phyloP scores from a whole-genome alignment of 2,329 filamentous ascomycete species.

The Talaromyces funiculosus region DNA sequence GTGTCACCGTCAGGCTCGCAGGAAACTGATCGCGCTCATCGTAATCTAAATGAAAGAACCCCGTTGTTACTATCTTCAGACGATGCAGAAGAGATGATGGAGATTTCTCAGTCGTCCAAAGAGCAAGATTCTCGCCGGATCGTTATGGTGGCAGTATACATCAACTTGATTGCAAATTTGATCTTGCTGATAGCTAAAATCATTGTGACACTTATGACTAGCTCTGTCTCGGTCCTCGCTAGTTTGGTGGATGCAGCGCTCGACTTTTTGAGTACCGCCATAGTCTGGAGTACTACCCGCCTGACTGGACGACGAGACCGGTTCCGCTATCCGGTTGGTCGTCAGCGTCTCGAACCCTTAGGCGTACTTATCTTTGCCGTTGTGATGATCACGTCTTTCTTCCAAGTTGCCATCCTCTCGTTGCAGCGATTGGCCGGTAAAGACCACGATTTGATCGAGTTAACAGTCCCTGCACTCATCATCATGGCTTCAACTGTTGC shows the following conservation, averaged over 20 bases:
- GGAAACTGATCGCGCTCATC: neutral
- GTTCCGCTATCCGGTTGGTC: constrained; percentile 59
- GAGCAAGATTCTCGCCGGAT: constrained; percentile 56
- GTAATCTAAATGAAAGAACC: constrained; percentile 10
- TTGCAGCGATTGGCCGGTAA: constrained; percentile 54
- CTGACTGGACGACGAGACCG: constrained; percentile 56
- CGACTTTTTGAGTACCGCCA: constrained; percentile 59
- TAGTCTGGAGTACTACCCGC: constrained; percentile 57
- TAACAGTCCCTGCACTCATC: constrained; percentile 64
- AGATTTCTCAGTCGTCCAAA: constrained; percentile 23
- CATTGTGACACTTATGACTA: constrained; percentile 68
- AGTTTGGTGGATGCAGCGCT: constrained; percentile 63
- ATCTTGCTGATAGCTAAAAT: constrained; percentile 71
- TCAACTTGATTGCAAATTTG: constrained; percentile 75
- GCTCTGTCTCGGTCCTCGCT: constrained; percentile 59
- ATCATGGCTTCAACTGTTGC: constrained; percentile 80
- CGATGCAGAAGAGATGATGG: constrained; percentile 55
- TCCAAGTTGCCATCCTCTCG: constrained; percentile 57
- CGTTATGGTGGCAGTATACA: constrained; percentile 80
- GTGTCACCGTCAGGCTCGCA: neutral
- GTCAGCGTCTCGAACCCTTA: constrained; percentile 58
- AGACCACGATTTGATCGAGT: constrained; percentile 61
- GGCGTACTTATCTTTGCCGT: constrained; percentile 62
- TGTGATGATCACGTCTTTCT: constrained; percentile 61
- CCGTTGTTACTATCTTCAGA: constrained; percentile 21